Evolutionary conservation across 2,329 filamentous ascomycete species (phyloP), one percentile per base, ranked within the genome.

Genomic region (Claviceps arundinis): DNA sequence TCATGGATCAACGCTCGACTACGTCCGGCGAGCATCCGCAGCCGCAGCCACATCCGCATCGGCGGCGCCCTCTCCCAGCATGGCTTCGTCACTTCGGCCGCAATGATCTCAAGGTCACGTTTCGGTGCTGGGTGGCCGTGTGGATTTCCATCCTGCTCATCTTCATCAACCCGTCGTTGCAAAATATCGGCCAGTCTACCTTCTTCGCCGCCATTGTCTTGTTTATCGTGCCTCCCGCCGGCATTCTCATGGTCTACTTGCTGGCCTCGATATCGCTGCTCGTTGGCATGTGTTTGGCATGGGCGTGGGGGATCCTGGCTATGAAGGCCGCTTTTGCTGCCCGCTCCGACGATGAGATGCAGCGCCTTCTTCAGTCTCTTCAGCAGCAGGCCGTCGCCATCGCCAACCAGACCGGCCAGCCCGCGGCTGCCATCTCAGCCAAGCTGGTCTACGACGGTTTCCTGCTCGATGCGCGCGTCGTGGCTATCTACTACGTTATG

Each of bases 291-390:
- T 69, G 65, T 37, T 57, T 74, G 0, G 73, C 68, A 4, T 76
- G 73, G 73, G 71, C 65, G 5, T 77, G 73, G 73, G 74, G 73
- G 3, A 62, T 73, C 2, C 61, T 75, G 46, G 62, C 67, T 0
- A 75, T 74, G 72, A 73, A 74, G 54, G 73, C 72, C 2, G 74
- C 73, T 2, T 54, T 68, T 8, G 70, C 72, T 1, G 66, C 68
- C 2, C 62, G 73, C 14, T 65, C 73, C 2, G 63, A 61, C 4
- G 59, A 64, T 0, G 67, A 70, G 7, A 70, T 68, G 0, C 63
- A 68, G 47, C 63, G 64, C 1, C 57, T 54, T 47, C 52, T 70
- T 3, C 59, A 59, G 7, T 59, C 62, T 0, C 58, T 76, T 24
- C 64, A 67, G 47, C 57, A 64, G 19, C 58, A 64, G 37, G 70